phyloP scores from a whole-genome alignment of 768 basidiomycete species.

The Macrolepiota dolichaula region DNA sequence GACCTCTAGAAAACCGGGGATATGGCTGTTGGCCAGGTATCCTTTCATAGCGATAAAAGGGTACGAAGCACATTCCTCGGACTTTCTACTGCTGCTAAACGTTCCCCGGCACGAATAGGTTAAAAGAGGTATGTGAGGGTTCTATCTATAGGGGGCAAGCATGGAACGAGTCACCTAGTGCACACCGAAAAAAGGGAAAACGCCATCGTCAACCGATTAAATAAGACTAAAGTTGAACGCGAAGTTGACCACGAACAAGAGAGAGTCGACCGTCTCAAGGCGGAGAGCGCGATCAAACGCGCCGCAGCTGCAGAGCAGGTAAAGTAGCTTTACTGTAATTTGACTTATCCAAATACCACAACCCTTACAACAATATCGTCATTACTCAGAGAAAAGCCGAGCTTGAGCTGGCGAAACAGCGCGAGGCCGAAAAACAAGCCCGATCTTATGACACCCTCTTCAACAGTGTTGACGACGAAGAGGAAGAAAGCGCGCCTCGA shows the following conservation, averaged over 20 bases:
- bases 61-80: constrained; percentile 33
- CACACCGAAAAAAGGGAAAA: constrained; percentile 83
- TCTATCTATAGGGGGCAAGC: not conserved
- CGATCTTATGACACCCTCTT: constrained; percentile 85
- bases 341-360: not conserved
- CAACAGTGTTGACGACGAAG: constrained; percentile 35
- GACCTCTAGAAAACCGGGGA: constrained; percentile 85
- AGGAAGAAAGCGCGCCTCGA: constrained; percentile 40
- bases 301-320: constrained; percentile 69
- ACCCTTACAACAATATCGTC: not conserved
- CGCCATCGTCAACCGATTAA: constrained; percentile 84
- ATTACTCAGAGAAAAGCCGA: constrained; percentile 71
- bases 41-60: constrained; percentile 88
- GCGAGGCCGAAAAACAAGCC: constrained; percentile 86
- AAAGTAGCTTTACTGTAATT: not conserved
- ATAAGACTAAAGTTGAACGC: constrained; percentile 86
- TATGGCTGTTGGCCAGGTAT: constrained; percentile 96
- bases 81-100: not conserved
- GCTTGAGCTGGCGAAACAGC: constrained; percentile 61
- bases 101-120: constrained; percentile 42
- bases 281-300: constrained; percentile 63
- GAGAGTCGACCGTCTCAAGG: constrained; percentile 74
- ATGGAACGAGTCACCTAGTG: constrained; percentile 38
- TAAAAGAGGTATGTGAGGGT: constrained; percentile 57
- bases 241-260: constrained; percentile 92